Conservation (phyloP, 2,329 filamentous ascomycete species). For the Colletotrichum tamarilloi region DNA sequence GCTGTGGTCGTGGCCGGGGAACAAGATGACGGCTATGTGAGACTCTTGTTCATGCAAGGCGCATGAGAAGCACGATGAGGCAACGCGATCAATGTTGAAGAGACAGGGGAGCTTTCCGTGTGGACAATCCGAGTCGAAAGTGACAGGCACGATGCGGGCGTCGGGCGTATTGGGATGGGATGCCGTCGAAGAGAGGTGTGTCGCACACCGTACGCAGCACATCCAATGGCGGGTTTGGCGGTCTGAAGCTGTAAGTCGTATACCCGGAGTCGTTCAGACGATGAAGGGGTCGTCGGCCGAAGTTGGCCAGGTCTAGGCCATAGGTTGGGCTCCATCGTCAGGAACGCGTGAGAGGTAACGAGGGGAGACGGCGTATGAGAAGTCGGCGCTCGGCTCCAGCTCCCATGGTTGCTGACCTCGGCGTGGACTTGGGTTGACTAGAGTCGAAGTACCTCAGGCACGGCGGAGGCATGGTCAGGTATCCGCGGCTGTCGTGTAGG, state of each 20-base stretch:
- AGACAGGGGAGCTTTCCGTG: slow-evolving; percentile 21
- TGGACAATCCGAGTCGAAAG: slow-evolving; percentile 10
- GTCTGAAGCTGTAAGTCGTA: slow-evolving; percentile 22
- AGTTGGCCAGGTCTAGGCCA: slow-evolving; percentile 23
- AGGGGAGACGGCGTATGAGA: slow-evolving; percentile 13
- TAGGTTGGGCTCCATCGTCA: slow-evolving; percentile 27
- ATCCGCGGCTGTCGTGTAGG: not conserved
- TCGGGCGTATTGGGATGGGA: slow-evolving; percentile 13
- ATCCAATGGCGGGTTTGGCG: slow-evolving; percentile 8
- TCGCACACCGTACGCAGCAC: not conserved
- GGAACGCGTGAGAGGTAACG: slow-evolving; percentile 26
- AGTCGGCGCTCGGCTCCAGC: not conserved
- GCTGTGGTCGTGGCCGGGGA: slow-evolving; percentile 9
- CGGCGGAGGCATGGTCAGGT: not conserved
- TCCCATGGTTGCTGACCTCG: slow-evolving; percentile 1
- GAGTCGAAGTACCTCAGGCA: slow-evolving; percentile 1
- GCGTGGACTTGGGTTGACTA: not conserved
- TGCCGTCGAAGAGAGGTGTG: not conserved
- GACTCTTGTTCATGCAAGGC: slow-evolving; percentile 32
- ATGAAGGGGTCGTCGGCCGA: slow-evolving; percentile 22
- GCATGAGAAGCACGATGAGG: slow-evolving; percentile 31
- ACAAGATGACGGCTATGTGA: slow-evolving; percentile 9
- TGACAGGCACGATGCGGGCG: slow-evolving; percentile 16
- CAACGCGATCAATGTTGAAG: slow-evolving; percentile 23
- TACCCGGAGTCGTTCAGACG: slow-evolving; percentile 11